These are phyloP conservation scores for Pythium phragmiticola DNA, from an alignment of 352 stramenopile genomes.

Conservation along the genomic window DNA sequence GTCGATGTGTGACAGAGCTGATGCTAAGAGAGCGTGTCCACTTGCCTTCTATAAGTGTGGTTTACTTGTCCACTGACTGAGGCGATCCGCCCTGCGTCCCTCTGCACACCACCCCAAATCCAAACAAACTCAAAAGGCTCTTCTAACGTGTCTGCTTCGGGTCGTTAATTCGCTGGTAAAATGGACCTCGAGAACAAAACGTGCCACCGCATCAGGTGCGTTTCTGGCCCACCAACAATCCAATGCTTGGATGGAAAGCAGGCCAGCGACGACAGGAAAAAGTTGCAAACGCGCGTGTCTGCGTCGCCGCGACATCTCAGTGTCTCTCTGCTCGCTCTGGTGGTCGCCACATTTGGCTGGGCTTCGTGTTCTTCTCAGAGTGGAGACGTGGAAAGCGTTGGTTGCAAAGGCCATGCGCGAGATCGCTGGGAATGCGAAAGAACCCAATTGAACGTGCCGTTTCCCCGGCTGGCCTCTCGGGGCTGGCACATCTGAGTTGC, in stretches of 20 bases:
- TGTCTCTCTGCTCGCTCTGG: slow-evolving; percentile 6
- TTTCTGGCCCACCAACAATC: background rate
- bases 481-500: too few species aligned
- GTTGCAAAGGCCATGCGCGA: slow-evolving; percentile 3
- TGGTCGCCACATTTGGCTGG: slow-evolving; percentile 4
- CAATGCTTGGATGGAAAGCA: too few species aligned
- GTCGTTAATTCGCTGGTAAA: background rate
- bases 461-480: background rate
- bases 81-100: too few species aligned
- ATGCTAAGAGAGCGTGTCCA: too few species aligned
- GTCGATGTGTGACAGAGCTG: too few species aligned
- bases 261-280: background rate
- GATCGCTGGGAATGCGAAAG: background rate
- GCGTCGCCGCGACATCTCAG: slow-evolving; percentile 4
- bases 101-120: too few species aligned
- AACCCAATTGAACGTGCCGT: background rate
- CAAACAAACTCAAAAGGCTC: too few species aligned
- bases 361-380: background rate
- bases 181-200: background rate
- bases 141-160: too few species aligned
- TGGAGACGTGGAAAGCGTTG: background rate
- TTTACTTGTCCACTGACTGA: too few species aligned
- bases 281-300: slow-evolving; percentile 13
- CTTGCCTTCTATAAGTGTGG: too few species aligned
- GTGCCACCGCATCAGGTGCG: background rate